Evolutionary conservation across 2,329 filamentous ascomycete genomes (phyloP).

Genomic region (Aspergillus neotritici): DNA sequence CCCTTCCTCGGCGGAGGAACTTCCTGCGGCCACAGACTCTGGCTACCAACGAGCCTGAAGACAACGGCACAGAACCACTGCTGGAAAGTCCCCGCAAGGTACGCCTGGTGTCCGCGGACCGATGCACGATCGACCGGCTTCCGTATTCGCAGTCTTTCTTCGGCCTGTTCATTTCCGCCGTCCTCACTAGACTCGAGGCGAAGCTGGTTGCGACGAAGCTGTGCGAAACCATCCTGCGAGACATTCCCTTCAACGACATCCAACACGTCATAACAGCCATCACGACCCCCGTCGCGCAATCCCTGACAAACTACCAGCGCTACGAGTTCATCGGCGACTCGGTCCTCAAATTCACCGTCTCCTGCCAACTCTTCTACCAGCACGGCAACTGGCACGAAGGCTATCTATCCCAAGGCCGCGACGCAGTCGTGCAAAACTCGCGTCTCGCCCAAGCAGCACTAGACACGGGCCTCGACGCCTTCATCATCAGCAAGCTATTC

Average conservation of each 20-base stretch:
- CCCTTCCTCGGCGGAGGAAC: constrained; percentile 24
- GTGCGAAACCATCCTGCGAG: constrained; percentile 48
- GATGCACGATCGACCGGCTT: constrained; percentile 37
- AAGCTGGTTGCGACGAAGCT: constrained; percentile 59
- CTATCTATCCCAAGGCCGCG: constrained; percentile 63
- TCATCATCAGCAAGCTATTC: constrained; percentile 64
- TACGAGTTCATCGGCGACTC: constrained; percentile 85
- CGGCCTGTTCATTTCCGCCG: constrained; percentile 62
- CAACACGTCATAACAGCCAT: constrained; percentile 63
- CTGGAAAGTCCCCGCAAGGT: constrained; percentile 12
- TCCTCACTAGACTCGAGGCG: constrained; percentile 64
- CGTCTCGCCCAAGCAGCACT: constrained; percentile 63
- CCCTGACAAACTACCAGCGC: constrained; percentile 67
- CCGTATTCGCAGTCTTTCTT: constrained; percentile 45
- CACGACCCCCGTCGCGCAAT: constrained; percentile 56
- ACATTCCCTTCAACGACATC: constrained; percentile 51
- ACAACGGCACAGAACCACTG: constrained; percentile 4
- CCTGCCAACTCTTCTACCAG: constrained; percentile 57
- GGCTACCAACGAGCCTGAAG: neutral
- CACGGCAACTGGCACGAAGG: constrained; percentile 69
- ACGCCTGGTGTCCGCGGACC: constrained; percentile 16
- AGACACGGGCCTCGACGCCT: constrained; percentile 61
- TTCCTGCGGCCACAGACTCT: constrained; percentile 17
- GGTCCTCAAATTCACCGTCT: constrained; percentile 68
- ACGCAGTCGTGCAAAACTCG: constrained; percentile 66